Conservation (phyloP, 305 asterid genomes). For the Petunia hybrid region DNA sequence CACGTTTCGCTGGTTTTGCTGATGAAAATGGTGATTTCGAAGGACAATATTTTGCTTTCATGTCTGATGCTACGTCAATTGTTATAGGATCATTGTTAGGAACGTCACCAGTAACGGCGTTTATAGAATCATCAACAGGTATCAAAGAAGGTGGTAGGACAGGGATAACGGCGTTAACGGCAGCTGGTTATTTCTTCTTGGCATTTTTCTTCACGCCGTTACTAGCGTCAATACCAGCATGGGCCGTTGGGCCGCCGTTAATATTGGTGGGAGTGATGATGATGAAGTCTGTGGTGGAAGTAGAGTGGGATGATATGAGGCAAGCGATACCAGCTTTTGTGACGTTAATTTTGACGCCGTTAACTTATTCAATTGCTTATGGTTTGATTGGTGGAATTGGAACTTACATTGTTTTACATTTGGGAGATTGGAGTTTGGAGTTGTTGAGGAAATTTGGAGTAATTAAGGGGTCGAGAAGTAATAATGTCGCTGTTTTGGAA, state of each 20-base stretch:
- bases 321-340: constrained; percentile 96
- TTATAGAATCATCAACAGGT: constrained; percentile 93
- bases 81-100: constrained; percentile 85
- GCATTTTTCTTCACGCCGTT: constrained; percentile 92
- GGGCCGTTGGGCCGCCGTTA: constrained; percentile 99
- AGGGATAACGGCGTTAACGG: constrained; percentile 89
- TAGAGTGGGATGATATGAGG: constrained; percentile 93
- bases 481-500: constrained; percentile 29
- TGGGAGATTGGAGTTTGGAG: constrained; percentile 70
- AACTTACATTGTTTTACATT: constrained; percentile 69
- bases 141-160: constrained; percentile 94
- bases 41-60: constrained; percentile 90
- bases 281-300: constrained; percentile 94
- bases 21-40: constrained; percentile 76
- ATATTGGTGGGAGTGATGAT: constrained; percentile 88
- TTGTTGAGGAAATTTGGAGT: constrained; percentile 46
- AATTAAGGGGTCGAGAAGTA: constrained; percentile 33
- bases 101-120: constrained; percentile 91
- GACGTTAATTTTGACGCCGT: constrained; percentile 84
- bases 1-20: constrained; percentile 83
- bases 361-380: constrained; percentile 91
- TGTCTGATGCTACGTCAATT: constrained; percentile 89
- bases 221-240: constrained; percentile 89
- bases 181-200: constrained; percentile 74
- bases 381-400: constrained; percentile 96